Evolutionary conservation across 2,329 filamentous ascomycete genomes (phyloP).

Genomic region (Neurospora crassa): DNA sequence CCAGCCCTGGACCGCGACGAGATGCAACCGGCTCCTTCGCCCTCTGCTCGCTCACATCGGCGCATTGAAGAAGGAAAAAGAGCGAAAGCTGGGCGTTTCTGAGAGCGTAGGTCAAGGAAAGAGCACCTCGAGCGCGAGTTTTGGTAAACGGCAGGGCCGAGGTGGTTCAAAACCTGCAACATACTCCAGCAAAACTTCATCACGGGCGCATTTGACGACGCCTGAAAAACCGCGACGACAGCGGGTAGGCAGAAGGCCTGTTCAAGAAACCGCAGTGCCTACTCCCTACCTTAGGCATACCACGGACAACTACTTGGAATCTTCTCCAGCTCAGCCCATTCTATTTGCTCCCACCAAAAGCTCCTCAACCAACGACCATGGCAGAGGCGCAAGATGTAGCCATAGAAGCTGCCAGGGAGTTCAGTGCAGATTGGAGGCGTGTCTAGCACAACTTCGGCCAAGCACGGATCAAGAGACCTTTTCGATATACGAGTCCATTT

Average conservation of each 20-base stretch:
- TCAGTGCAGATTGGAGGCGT: constrained; percentile 23
- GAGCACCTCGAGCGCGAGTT: not conserved
- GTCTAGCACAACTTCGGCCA: constrained; percentile 26
- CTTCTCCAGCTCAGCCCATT: not conserved
- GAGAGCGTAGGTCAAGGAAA: not conserved
- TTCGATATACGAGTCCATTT: constrained; percentile 34
- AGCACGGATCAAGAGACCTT: constrained; percentile 20
- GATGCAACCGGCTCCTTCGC: constrained; percentile 37
- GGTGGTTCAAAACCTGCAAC: not conserved
- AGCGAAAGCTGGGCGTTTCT: constrained; percentile 8
- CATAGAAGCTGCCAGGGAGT: not conserved
- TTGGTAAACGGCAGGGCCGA: not conserved
- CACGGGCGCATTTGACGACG: not conserved
- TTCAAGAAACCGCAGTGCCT: not conserved
- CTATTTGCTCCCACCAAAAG: not conserved
- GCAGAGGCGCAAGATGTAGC: not conserved
- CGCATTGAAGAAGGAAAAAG: constrained; percentile 27
- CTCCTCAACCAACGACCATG: not conserved
- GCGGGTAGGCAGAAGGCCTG: not conserved
- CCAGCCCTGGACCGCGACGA: constrained; percentile 35
- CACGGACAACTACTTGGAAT: not conserved
- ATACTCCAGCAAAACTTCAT: not conserved
- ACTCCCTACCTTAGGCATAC: not conserved
- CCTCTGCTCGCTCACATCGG: constrained; percentile 34
- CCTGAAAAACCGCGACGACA: not conserved